Base-by-base conservation (phyloP, 202 grass and related monocot species). In the Thinopyrum obtusiflorum region DNA sequence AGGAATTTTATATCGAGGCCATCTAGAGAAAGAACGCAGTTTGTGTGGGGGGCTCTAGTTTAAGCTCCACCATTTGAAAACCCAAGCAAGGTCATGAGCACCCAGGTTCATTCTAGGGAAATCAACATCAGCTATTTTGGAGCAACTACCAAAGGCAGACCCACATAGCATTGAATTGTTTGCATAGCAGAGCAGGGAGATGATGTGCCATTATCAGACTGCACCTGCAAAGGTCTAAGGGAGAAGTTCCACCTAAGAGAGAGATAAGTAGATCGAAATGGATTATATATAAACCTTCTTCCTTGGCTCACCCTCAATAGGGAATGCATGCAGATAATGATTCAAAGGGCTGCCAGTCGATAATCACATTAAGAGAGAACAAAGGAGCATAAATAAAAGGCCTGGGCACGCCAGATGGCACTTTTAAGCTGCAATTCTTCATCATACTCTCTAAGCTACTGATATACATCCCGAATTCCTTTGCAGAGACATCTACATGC, bases 231-330 rank as follows among this genome's bases (percentile, higher is more conserved):
- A 70, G 92, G 90, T 80, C 81, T 92, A 65, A 99, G 92, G 72
- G 93, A 99, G 68, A 99, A 99, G 73, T 96, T 92, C 93, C 93
- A 99, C 79, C 90, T 96, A 32, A 99, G 90, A 80, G 97, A 99
- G 35, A 99, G 93, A 88, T 83, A 94, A 64, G 88, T 99, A 8
- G 97, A 99, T 88, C 97, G 92, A 88, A 99, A 99, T 80, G 93
- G 97, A 87, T 99, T 93, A 83, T n/a, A n/a, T n/a, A n/a, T 88
- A 83, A 80, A 99, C 88, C 79, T 91, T 94, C 87, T 91, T 94
- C 83, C 97, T 85, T 68, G 97, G 90, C 85, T 94, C 90, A 61
- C 97, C 92, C 89, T 99, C 97, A 80, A 91, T 63, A 65, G 97
- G 97, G 83, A 99, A 92, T 27, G 97, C 94, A 83, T 94, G 90